Evolutionary conservation across 2,329 filamentous ascomycete species (phyloP), one percentile per base, ranked within the genome.

Genomic region (Penicillium sp.): DNA sequence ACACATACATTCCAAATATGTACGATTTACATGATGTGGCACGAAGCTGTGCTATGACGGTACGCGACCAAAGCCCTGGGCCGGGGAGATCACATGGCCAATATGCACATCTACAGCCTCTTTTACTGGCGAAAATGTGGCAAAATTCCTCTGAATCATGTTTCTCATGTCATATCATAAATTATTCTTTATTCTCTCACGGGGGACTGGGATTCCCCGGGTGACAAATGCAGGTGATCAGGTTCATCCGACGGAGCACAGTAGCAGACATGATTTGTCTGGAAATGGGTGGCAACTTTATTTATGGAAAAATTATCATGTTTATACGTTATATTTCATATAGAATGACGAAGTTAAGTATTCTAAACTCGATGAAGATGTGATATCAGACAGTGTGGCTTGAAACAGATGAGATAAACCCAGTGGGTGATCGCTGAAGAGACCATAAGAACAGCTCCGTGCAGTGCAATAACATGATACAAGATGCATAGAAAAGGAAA

Each of bases 41-140:
- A 53, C 51, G 40, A 34, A 18, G n/a, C 18, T 47, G 44, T 37
- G 29, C 27, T 21, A 53, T 53, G 51, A 25, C 45, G 37, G 42
- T 27, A 32, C 45, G 23, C 31, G 38, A 37, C 45, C 51, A 53
- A 49, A 38, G 38, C 31, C 31, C 44, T 21, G 37, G 44, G 27
- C 37, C 35, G 44, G 50, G 42, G 42, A 32, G 25, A 39, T 47
- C 41, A 46, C 9, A 23, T 38, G 31, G 40, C 23, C 40, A 31
- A 16, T 29, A 9, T 6, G 23, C n/a, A 46, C 29, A 32, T 44
- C 15, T 12, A 50, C 16, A 21, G 31, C 29, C 12, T 42, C 27
- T 16, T 27, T 34, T 5, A 15, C 13, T 23, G 31, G 15, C 21
- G 9, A 34, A 34, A 46, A 12, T n/a, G 44, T 15, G 27, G 15